These are phyloP conservation scores for Pseudoperonospora humuli DNA, from an alignment of 352 stramenopile species.

Conservation along the genomic window DNA sequence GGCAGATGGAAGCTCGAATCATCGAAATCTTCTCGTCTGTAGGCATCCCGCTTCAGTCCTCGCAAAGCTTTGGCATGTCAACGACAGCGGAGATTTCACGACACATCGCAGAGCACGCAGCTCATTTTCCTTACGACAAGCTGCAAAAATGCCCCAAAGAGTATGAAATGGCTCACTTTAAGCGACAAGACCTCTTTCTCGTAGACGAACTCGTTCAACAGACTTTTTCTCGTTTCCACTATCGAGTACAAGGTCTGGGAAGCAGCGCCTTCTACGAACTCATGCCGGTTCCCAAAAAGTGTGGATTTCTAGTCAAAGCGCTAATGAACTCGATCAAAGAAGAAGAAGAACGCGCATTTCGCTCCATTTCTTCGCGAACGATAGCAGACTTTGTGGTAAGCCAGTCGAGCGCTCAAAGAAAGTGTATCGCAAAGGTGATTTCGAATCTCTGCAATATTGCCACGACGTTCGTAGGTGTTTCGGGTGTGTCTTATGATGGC, in stretches of 20 bases:
- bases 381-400: slow-evolving; percentile 52
- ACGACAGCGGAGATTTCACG: slow-evolving; percentile 44
- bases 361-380: slow-evolving; percentile 33
- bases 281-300: slow-evolving; percentile 50
- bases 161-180: slow-evolving; percentile 70
- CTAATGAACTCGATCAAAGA: slow-evolving; percentile 76
- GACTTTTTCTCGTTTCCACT: slow-evolving; percentile 38
- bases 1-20: slow-evolving; percentile 49
- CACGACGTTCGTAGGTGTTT: slow-evolving; percentile 26
- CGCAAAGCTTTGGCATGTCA: neutral
- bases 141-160: slow-evolving; percentile 24
- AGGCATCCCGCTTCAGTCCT: slow-evolving; percentile 22
- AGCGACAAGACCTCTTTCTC: slow-evolving; percentile 74
- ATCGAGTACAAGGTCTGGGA: slow-evolving; percentile 55
- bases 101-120: slow-evolving; percentile 53
- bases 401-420: slow-evolving; percentile 44
- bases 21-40: slow-evolving; percentile 36
- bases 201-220: slow-evolving; percentile 63
- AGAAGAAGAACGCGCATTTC: slow-evolving; percentile 41
- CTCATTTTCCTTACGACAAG: slow-evolving; percentile 40
- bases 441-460: slow-evolving; percentile 71
- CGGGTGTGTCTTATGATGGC: slow-evolving; percentile 3
- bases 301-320: slow-evolving; percentile 68
- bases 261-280: slow-evolving; percentile 51
- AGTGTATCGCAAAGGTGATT: slow-evolving; percentile 74